phyloP scores from a whole-genome alignment of 2,329 filamentous ascomycete genomes.

The Lanzia echinophila region DNA sequence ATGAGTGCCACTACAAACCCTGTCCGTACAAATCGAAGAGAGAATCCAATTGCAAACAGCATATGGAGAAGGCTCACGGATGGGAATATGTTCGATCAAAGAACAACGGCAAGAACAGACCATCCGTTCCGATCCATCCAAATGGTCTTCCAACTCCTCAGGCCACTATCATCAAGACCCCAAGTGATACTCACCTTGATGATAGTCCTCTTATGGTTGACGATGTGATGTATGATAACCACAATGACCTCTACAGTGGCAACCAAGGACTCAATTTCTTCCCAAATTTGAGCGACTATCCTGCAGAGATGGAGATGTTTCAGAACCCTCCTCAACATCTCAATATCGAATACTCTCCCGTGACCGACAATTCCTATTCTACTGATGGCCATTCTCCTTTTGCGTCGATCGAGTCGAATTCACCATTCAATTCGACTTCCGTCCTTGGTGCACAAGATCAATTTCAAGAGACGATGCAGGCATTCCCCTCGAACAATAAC shows the following conservation, averaged over 20 bases:
- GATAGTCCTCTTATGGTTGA: conserved; percentile 25
- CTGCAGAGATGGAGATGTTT: conserved; percentile 23
- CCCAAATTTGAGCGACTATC: background rate
- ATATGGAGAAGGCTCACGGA: conserved; percentile 95
- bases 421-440: conserved; percentile 15
- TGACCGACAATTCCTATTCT: conserved; percentile 24
- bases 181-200: conserved; percentile 38
- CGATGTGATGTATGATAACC: conserved; percentile 17
- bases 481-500: conserved; percentile 33
- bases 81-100: conserved; percentile 91
- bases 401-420: conserved; percentile 38
- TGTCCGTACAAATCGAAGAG: conserved; percentile 95
- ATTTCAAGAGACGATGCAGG: conserved; percentile 51
- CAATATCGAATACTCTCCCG: conserved; percentile 25
- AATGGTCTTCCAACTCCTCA: conserved; percentile 50
- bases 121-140: conserved; percentile 30
- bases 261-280: conserved; percentile 8
- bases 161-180: conserved; percentile 50
- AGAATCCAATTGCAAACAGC: conserved; percentile 94
- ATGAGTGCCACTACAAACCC: conserved; percentile 72
- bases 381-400: conserved; percentile 26
- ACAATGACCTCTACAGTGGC: conserved; percentile 16
- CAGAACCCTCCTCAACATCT: conserved; percentile 15
- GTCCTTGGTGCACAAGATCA: conserved; percentile 39
- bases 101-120: conserved; percentile 65